Percentiles rank a stretch among this genome's conserved stretches.
These are phyloP conservation scores for Aspergillus sp. DNA, from an alignment of 2,329 filamentous ascomycete genomes.

Conservation along the genomic window DNA sequence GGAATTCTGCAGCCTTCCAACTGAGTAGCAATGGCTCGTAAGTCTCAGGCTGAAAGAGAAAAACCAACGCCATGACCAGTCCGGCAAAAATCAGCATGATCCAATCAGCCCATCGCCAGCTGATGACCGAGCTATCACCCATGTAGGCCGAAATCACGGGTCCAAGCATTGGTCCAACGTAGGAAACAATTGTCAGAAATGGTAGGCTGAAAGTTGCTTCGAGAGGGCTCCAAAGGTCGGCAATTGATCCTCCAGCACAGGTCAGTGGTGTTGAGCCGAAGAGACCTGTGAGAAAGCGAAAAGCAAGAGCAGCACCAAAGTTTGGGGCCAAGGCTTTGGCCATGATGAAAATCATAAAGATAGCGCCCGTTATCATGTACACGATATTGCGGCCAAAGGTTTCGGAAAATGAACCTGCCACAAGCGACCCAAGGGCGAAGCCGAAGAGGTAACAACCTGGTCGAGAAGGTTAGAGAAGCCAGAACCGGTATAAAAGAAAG, in stretches of 20 bases:
- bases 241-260: constrained; percentile 39
- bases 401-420: constrained; percentile 45
- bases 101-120: constrained; percentile 41
- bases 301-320: constrained; percentile 43
- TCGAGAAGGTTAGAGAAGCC: no score
- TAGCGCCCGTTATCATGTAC: constrained; percentile 40
- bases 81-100: constrained; percentile 34
- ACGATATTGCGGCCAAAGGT: constrained; percentile 44
- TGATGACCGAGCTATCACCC: constrained; percentile 2
- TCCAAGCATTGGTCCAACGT: constrained; percentile 22
- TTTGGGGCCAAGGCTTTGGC: constrained; percentile 42
- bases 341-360: constrained; percentile 45
- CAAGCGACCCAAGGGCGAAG: constrained; percentile 42
- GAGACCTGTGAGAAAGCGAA: constrained; percentile 45
- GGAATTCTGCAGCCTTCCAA: constrained; percentile 37
- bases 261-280: constrained; percentile 40
- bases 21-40: constrained; percentile 39
- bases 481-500: no score
- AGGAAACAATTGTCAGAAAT: constrained; percentile 42
- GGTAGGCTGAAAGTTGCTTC: constrained; percentile 46
- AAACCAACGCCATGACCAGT: constrained; percentile 24
- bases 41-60: constrained; percentile 45
- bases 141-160: constrained; percentile 14
- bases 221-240: constrained; percentile 41
- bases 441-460: constrained; percentile 34